Percentiles rank a stretch among this genome's conserved stretches.
phyloP scores from a whole-genome alignment of 139 green algal species.

The Chlamydomonas sp. region DNA sequence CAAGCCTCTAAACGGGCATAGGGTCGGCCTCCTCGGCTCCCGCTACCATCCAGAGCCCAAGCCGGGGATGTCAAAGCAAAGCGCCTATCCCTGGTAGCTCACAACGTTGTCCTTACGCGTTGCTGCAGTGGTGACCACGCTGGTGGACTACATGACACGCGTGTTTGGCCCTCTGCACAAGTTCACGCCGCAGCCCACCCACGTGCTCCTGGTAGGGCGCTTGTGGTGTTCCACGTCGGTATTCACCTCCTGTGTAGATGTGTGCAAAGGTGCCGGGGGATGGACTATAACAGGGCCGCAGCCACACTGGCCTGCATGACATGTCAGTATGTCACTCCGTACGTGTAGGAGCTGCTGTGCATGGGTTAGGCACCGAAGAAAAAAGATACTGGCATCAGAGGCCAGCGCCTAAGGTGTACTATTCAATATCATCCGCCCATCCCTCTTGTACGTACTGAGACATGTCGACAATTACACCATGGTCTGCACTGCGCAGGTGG shows the following conservation, averaged over 20 bases:
- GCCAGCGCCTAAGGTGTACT: no score
- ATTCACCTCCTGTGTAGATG: neutral
- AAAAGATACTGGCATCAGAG: no score
- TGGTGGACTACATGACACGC: constrained; percentile 32
- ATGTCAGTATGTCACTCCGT: no score
- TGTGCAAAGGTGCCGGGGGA: neutral
- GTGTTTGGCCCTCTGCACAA: constrained; percentile 32
- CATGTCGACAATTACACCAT: neutral
- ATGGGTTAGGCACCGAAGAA: no score
- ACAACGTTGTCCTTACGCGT: neutral
- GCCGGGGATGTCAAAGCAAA: no score
- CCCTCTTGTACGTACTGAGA: neutral
- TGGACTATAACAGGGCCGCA: no score
- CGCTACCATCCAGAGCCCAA: no score
- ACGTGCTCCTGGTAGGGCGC: constrained; percentile 14
- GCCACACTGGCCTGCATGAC: no score
- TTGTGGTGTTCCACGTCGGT: neutral
- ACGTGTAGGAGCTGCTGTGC: no score
- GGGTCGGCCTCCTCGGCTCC: no score
- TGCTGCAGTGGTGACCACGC: neutral
- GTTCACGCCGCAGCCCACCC: constrained; percentile 39
- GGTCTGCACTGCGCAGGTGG: neutral
- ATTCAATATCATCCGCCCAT: neutral
- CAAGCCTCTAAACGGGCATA: no score
- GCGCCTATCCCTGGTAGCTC: neutral